Conservation (phyloP, 2,329 filamentous ascomycete species). For the Endocalyx cinctus region DNA sequence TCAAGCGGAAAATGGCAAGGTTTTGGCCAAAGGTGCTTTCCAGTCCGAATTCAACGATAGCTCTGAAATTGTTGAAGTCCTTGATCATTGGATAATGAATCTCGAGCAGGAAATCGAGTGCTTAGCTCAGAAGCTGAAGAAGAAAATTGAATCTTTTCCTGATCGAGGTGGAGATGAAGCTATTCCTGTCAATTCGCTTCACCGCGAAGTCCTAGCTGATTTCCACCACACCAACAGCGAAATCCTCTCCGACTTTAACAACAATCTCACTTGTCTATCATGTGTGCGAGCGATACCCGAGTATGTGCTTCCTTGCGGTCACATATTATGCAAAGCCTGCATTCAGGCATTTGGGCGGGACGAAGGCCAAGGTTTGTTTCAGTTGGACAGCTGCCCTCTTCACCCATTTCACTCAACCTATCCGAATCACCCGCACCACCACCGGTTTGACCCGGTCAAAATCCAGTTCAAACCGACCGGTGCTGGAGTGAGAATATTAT, state of each 20-base stretch:
- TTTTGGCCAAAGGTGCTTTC: constrained; percentile 28
- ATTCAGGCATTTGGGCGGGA: constrained; percentile 27
- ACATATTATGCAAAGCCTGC: constrained; percentile 26
- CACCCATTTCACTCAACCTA: too few relatives aligned
- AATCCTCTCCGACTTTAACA: constrained; percentile 21
- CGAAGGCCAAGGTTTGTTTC: constrained; percentile 27
- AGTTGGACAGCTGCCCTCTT: constrained; percentile 25
- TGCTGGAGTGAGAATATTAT: constrained; percentile 23
- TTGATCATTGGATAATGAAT: too few relatives aligned
- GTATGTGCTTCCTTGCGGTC: constrained; percentile 26
- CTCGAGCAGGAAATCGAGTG: too few relatives aligned
- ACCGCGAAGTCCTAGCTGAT: too few relatives aligned
- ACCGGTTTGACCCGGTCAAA: constrained; percentile 27
- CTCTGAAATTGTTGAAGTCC: too few relatives aligned
- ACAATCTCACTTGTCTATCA: constrained; percentile 27
- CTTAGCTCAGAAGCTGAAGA: too few relatives aligned
- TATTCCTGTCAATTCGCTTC: too few relatives aligned
- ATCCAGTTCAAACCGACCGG: constrained; percentile 23
- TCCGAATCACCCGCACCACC: constrained; percentile 22
- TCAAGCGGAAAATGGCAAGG: constrained; percentile 27
- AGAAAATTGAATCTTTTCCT: too few relatives aligned
- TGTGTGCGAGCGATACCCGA: constrained; percentile 28
- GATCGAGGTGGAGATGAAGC: too few relatives aligned
- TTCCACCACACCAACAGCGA: too few relatives aligned
- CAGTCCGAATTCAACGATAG: constrained; percentile 23